Conservation (phyloP, 441 rosid species). For the Euphorbia corollata region DNA sequence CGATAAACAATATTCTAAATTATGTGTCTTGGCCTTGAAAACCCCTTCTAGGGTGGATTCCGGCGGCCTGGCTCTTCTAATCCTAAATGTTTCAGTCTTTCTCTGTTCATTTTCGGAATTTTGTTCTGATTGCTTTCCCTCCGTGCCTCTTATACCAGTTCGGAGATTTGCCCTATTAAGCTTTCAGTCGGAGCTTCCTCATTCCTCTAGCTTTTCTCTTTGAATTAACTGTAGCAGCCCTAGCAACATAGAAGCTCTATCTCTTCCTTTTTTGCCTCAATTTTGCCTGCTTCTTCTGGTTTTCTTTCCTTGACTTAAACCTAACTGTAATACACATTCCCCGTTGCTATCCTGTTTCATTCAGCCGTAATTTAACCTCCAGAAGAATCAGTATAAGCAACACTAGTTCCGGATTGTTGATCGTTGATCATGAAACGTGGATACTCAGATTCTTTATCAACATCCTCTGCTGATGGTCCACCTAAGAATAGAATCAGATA, state of each 20-base stretch:
- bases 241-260: not conserved
- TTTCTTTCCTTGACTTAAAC: not conserved
- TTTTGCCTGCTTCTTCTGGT: not conserved
- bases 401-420: not conserved
- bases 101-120: no score
- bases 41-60: no score
- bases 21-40: no score
- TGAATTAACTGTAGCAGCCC: not conserved
- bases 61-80: no score
- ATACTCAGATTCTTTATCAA: constrained; percentile 50
- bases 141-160: no score
- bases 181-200: not conserved
- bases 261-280: no score
- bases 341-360: not conserved
- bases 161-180: no score
- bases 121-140: no score
- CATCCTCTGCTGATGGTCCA: constrained; percentile 53
- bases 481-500: constrained; percentile 58
- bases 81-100: no score
- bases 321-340: not conserved
- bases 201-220: not conserved
- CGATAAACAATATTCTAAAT: no score
- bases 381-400: not conserved
- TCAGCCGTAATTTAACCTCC: not conserved
- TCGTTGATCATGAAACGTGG: constrained; percentile 67